Conservation (phyloP, 108 stramenopile species). For the Stephanodiscus minutulus region DNA sequence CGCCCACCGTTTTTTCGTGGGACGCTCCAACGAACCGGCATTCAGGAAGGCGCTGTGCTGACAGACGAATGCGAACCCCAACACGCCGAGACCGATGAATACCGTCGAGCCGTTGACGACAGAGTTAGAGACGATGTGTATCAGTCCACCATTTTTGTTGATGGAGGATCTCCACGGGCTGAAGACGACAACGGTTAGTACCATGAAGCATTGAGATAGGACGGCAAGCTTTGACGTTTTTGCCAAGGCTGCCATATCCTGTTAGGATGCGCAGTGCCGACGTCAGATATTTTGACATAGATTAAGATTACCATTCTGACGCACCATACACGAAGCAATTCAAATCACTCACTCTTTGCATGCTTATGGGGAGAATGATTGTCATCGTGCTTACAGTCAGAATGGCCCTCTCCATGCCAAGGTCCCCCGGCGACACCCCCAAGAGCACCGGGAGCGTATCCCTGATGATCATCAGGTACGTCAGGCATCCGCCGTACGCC, state of each 20-base stretch:
- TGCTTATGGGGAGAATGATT: constrained; percentile 68
- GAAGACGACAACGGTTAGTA: constrained; percentile 34
- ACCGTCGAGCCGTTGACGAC: constrained; percentile 26
- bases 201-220: constrained; percentile 34
- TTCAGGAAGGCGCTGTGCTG: constrained; percentile 54
- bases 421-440: constrained; percentile 56
- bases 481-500: constrained; percentile 84
- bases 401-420: constrained; percentile 50
- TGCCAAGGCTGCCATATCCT: constrained; percentile 86
- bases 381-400: constrained; percentile 61
- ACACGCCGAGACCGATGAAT: constrained; percentile 47
- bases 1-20: constrained; percentile 45
- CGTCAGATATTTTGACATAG: background rate
- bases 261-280: background rate
- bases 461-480: constrained; percentile 84
- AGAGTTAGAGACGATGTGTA: constrained; percentile 27
- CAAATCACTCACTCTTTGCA: constrained; percentile 58
- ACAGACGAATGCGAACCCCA: constrained; percentile 52
- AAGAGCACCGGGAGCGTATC: constrained; percentile 73
- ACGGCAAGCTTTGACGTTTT: constrained; percentile 47
- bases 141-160: constrained; percentile 33
- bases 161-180: constrained; percentile 30
- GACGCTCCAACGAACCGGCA: constrained; percentile 43
- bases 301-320: background rate
- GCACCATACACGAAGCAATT: background rate